Conservation (phyloP, 2,329 filamentous ascomycete genomes). For the Tolypocladium endophyticum region DNA sequence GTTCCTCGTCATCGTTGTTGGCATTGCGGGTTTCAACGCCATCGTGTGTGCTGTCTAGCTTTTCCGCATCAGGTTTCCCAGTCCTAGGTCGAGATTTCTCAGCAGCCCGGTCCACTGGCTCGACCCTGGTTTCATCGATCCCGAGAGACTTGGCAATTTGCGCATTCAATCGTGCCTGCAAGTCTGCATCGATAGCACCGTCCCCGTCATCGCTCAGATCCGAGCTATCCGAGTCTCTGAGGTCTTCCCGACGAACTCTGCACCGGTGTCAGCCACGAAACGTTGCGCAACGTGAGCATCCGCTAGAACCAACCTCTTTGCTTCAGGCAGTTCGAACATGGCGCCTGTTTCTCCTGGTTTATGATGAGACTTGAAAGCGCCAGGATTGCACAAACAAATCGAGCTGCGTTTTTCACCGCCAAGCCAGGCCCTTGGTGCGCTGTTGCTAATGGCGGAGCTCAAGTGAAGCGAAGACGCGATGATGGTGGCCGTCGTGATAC, state of each 20-base stretch:
- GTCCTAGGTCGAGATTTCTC: background rate
- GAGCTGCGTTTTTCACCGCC: background rate
- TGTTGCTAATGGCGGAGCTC: background rate
- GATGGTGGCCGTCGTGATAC: background rate
- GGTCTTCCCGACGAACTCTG: slow-evolving; percentile 46
- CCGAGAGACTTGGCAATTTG: slow-evolving; percentile 37
- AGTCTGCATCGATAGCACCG: slow-evolving; percentile 22
- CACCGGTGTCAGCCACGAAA: background rate
- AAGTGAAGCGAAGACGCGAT: background rate
- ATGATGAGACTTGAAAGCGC: background rate
- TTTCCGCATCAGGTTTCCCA: slow-evolving; percentile 3
- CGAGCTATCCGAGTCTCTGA: slow-evolving; percentile 27
- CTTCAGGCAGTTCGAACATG: slow-evolving; percentile 20
- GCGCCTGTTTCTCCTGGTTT: background rate
- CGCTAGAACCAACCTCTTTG: slow-evolving; percentile 16
- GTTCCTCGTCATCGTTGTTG: slow-evolving; percentile 18
- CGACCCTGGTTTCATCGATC: slow-evolving; percentile 17
- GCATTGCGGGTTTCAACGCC: slow-evolving; percentile 3
- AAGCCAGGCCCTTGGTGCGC: background rate
- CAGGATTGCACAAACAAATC: background rate
- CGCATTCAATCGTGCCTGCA: slow-evolving; percentile 34
- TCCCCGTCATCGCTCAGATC: slow-evolving; percentile 16
- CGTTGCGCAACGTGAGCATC: background rate
- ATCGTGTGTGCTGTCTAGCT: background rate
- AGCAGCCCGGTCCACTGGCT: background rate